A percentile compares a stretch with the other conserved stretches of the same genome.
phyloP scores from a whole-genome alignment of 257 asterid species.

The Capsicum chinense region DNA sequence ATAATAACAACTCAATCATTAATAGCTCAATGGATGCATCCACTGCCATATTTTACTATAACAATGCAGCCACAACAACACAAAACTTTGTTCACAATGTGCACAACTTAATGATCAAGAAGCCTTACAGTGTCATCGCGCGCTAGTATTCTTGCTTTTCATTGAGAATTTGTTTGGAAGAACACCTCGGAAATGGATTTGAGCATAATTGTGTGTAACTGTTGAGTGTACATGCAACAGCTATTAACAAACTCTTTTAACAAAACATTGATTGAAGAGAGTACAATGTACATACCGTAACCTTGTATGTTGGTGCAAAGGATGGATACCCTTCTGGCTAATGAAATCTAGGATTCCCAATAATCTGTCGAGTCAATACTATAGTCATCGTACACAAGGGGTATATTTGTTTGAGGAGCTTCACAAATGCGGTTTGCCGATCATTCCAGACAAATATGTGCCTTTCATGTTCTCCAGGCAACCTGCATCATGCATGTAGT shows the following conservation, averaged over 20 bases:
- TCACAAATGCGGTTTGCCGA: conserved; percentile 50
- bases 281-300: conserved; percentile 48
- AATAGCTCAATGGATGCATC: too few species aligned
- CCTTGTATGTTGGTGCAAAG: conserved; percentile 64
- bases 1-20: too few species aligned
- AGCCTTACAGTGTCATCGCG: neutral
- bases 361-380: conserved; percentile 73
- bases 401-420: conserved; percentile 51
- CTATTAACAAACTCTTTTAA: neutral
- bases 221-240: neutral
- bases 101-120: neutral
- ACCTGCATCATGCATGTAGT: conserved; percentile 65
- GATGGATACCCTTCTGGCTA: conserved; percentile 60
- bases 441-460: conserved; percentile 74
- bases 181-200: neutral
- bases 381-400: conserved; percentile 64
- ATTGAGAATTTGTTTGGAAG: neutral
- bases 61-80: neutral
- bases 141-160: neutral
- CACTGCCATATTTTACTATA: neutral
- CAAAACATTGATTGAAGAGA: neutral
- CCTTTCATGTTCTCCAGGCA: conserved; percentile 68
- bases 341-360: conserved; percentile 76
- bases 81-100: neutral
- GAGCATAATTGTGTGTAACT: neutral